These are phyloP conservation scores for Yarrowia sp. DNA, from an alignment of 805 yeast genomes.

Conservation along the genomic window DNA sequence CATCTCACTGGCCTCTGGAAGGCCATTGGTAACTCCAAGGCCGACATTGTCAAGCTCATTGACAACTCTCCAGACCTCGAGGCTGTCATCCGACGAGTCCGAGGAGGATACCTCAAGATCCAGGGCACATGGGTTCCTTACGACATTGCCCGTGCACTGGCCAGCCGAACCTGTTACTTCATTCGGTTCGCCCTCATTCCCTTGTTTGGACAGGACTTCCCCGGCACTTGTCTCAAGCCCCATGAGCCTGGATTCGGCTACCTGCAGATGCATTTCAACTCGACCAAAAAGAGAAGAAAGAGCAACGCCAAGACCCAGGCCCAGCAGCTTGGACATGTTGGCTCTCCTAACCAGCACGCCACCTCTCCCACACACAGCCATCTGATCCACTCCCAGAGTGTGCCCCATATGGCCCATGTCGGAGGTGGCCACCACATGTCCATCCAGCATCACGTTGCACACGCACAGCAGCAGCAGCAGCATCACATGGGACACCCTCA, in stretches of 20 bases:
- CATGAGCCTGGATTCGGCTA: slow-evolving; percentile 64
- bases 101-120: slow-evolving; percentile 89
- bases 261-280: slow-evolving; percentile 42
- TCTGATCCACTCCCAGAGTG: slow-evolving; percentile 4
- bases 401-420: slow-evolving; percentile 1
- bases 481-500: not conserved
- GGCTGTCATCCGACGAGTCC: slow-evolving; percentile 62
- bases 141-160: slow-evolving; percentile 62
- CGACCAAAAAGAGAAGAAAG: slow-evolving; percentile 22
- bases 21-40: slow-evolving; percentile 63
- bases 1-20: slow-evolving; percentile 90
- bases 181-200: slow-evolving; percentile 77
- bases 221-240: slow-evolving; percentile 58
- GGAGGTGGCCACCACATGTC: not conserved
- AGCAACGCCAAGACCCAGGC: slow-evolving; percentile 14
- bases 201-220: slow-evolving; percentile 70
- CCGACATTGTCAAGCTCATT: slow-evolving; percentile 70
- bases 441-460: not conserved
- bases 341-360: not conserved
- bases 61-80: slow-evolving; percentile 64
- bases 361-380: not conserved
- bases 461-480: slow-evolving; percentile 10
- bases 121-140: slow-evolving; percentile 94
- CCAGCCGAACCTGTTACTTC: slow-evolving; percentile 71
- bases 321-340: not conserved